Evolutionary conservation across 2,329 filamentous ascomycete species (phyloP).

Genomic region (Cyphellophora attinorum): DNA sequence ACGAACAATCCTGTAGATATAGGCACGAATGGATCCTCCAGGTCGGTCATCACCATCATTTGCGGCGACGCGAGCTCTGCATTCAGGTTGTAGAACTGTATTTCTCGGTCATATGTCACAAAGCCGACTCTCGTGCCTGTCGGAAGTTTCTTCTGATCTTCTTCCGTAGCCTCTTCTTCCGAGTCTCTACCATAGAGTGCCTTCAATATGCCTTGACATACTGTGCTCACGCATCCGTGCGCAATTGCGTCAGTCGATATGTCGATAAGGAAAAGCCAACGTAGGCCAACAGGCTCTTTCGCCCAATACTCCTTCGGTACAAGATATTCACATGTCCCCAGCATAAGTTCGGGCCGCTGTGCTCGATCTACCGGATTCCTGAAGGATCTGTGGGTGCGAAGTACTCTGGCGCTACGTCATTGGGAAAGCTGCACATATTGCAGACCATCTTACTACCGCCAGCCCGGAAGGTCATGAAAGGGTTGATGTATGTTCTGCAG

Average conservation of each 20-base stretch:
- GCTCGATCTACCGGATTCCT: conserved; percentile 81
- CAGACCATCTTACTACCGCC: conserved; percentile 96
- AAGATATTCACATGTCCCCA: conserved; percentile 89
- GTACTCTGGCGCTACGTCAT: conserved; percentile 86
- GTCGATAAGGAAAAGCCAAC: conserved; percentile 86
- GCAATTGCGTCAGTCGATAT: conserved; percentile 86
- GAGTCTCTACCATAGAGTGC: conserved; percentile 65
- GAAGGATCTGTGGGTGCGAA: conserved; percentile 84
- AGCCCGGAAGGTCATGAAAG: conserved; percentile 93
- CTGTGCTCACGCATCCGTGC: conserved; percentile 79
- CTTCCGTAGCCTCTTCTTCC: conserved; percentile 45
- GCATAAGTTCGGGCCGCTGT: conserved; percentile 77
- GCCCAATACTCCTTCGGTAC: conserved; percentile 99
- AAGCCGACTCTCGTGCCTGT: conserved; percentile 82
- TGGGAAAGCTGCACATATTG: conserved; percentile 96
- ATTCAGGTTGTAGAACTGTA: conserved; percentile 95
- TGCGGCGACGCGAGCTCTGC: conserved; percentile 76
- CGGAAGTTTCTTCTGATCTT: conserved; percentile 49
- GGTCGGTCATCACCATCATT: conserved; percentile 97
- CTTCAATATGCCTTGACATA: conserved; percentile 78
- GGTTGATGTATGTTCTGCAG: conserved; percentile 95
- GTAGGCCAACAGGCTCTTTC: conserved; percentile 78
- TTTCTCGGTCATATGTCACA: conserved; percentile 89
- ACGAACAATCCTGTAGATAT: conserved; percentile 88
- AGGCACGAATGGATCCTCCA: conserved; percentile 93